Evolutionary conservation across 2,329 filamentous ascomycete species (phyloP).

Genomic region (Neocatenulostroma microsporum): DNA sequence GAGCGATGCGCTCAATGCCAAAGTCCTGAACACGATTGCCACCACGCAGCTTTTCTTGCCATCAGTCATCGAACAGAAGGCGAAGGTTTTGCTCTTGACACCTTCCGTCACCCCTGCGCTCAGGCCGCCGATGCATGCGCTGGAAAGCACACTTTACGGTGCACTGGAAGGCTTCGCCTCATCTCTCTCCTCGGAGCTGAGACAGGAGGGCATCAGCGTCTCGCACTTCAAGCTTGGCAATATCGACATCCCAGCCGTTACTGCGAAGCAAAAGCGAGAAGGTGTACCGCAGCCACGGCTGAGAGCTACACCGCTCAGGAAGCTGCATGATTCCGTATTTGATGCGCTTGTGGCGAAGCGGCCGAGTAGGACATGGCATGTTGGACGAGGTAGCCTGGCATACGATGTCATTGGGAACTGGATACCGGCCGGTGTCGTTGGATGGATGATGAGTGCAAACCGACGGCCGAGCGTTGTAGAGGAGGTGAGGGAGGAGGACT

Average conservation of each 20-base stretch:
- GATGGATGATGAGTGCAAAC: conserved; percentile 80
- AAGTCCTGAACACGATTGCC: conserved; percentile 80
- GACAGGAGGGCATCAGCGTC: conserved; percentile 66
- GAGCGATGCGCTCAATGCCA: conserved; percentile 88
- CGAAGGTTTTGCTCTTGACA: conserved; percentile 68
- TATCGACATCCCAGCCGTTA: conserved; percentile 69
- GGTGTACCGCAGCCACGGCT: conserved; percentile 28
- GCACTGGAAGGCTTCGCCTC: conserved; percentile 81
- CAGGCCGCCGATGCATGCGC: conserved; percentile 70
- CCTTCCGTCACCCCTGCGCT: conserved; percentile 74
- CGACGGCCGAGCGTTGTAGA: conserved; percentile 11
- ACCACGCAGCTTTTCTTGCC: conserved; percentile 78
- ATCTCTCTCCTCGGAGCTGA: conserved; percentile 70
- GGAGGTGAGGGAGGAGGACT: conserved; percentile 21
- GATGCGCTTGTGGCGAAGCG: conserved; percentile 68
- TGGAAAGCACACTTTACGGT: conserved; percentile 74
- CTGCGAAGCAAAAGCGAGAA: conserved; percentile 31
- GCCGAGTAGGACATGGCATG: conserved; percentile 58
- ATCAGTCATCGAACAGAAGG: conserved; percentile 45
- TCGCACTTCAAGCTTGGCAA: conserved; percentile 86
- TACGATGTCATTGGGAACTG: conserved; percentile 81
- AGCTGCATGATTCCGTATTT: conserved; percentile 80
- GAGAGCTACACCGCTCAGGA: conserved; percentile 57
- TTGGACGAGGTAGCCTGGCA: conserved; percentile 74
- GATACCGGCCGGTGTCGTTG: conserved; percentile 69